Percentiles rank a stretch among this genome's conserved stretches.
These are phyloP conservation scores for Trypanosoma conorhini DNA, from an alignment of 208 protist species.

Conservation along the genomic window DNA sequence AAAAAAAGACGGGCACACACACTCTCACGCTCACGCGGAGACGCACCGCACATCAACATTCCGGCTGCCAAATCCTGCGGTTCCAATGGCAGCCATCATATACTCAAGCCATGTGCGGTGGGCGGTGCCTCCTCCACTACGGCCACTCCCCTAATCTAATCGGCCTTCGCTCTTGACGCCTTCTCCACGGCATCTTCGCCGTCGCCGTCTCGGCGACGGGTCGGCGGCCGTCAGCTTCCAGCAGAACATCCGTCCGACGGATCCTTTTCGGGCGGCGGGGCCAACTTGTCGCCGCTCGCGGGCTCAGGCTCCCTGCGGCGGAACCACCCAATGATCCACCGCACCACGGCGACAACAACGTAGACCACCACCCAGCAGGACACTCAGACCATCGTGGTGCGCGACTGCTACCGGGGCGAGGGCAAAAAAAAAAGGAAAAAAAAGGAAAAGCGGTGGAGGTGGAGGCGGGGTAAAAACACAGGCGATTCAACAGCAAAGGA, in stretches of 20 bases:
- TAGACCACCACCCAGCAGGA: slow-evolving; percentile 66
- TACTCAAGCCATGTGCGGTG: slow-evolving; percentile 15
- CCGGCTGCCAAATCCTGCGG: slow-evolving; percentile 39
- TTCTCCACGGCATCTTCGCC: slow-evolving; percentile 1
- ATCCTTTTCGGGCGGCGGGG: background rate
- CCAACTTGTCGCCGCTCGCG: background rate
- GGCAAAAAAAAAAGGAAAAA: slow-evolving; percentile 18
- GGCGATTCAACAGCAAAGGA: background rate
- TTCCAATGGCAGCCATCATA: slow-evolving; percentile 53
- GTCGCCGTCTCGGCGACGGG: slow-evolving; percentile 22
- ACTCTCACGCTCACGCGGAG: background rate
- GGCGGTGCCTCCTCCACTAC: background rate
- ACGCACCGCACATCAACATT: slow-evolving; percentile 24
- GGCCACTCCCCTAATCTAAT: slow-evolving; percentile 7
- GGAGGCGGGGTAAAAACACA: slow-evolving; percentile 2
- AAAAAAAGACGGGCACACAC: background rate
- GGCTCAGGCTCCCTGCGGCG: slow-evolving; percentile 5
- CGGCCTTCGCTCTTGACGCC: slow-evolving; percentile 1
- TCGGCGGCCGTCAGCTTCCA: slow-evolving; percentile 36
- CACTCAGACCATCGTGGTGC: slow-evolving; percentile 43
- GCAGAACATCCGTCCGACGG: slow-evolving; percentile 15
- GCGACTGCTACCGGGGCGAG: background rate
- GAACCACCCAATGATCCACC: slow-evolving; percentile 38
- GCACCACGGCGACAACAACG: slow-evolving; percentile 37
- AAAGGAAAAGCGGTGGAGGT: slow-evolving; percentile 1